Percentiles rank a stretch among this genome's conserved stretches.
phyloP scores from a whole-genome alignment of 768 basidiomycete genomes.

The Calocybe cyanea region DNA sequence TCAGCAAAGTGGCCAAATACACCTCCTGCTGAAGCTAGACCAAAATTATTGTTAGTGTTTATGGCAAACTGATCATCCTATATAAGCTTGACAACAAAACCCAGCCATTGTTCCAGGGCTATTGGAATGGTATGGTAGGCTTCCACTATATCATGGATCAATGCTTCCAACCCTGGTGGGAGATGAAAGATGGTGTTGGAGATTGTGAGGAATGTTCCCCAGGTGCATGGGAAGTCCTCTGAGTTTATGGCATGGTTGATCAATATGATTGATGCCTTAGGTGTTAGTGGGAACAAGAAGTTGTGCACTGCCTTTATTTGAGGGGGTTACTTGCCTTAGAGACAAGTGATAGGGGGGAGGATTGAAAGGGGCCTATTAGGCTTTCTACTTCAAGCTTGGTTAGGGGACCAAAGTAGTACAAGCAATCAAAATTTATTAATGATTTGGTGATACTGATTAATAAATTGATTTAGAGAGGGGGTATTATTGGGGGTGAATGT shows the following conservation, averaged over 20 bases:
- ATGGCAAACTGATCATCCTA: slow-evolving; percentile 15
- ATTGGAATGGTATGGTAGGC: slow-evolving; percentile 32
- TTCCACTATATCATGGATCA: slow-evolving; percentile 33
- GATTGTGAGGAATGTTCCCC: slow-evolving; percentile 37
- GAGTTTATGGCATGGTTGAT: slow-evolving; percentile 32
- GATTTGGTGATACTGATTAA: slow-evolving; percentile 14
- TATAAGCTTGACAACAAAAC: slow-evolving; percentile 18
- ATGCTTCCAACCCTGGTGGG: slow-evolving; percentile 33
- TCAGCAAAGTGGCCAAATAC: slow-evolving; percentile 20
- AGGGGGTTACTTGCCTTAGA: slow-evolving; percentile 29
- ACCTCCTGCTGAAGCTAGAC: slow-evolving; percentile 13
- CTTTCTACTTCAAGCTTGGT: slow-evolving; percentile 19
- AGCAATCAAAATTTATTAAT: slow-evolving; percentile 18
- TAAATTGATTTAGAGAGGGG: slow-evolving; percentile 13
- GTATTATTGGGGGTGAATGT: slow-evolving; percentile 30
- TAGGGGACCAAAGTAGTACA: slow-evolving; percentile 30
- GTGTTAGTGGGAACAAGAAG: slow-evolving; percentile 25
- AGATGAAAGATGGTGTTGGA: slow-evolving; percentile 26
- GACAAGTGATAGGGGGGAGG: slow-evolving; percentile 31
- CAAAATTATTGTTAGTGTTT: slow-evolving; percentile 22
- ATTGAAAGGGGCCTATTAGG: slow-evolving; percentile 33
- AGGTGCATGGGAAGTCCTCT: slow-evolving; percentile 34
- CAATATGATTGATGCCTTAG: slow-evolving; percentile 12
- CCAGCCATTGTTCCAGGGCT: slow-evolving; percentile 30
- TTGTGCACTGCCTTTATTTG: slow-evolving; percentile 36